Conservation (phyloP, 2,329 filamentous ascomycete genomes). For the Endoconidiophora laricicola region DNA sequence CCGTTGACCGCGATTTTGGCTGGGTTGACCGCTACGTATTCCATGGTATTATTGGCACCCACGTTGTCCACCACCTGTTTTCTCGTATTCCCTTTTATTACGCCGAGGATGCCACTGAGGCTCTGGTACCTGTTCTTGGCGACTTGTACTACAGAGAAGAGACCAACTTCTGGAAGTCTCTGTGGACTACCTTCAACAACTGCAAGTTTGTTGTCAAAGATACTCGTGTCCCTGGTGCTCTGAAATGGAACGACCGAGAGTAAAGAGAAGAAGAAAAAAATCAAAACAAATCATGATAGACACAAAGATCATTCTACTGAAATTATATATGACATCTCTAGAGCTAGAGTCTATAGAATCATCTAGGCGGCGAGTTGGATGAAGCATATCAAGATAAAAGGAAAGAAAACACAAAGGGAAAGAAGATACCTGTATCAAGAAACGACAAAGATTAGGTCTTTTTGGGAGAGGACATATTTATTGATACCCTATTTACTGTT, state of each 20-base stretch:
- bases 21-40: conserved; percentile 49
- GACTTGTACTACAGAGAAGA: conserved; percentile 33
- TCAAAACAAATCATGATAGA: neutral
- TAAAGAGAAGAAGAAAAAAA: neutral
- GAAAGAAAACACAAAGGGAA: neutral
- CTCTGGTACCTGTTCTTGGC: conserved; percentile 39
- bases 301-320: too few relatives aligned
- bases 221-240: conserved; percentile 11
- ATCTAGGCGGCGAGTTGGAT: neutral
- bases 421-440: neutral
- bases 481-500: neutral
- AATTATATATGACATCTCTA: neutral
- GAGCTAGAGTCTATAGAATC: neutral
- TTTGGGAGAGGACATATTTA: too few relatives aligned
- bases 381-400: neutral
- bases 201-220: conserved; percentile 29
- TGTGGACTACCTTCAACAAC: conserved; percentile 29
- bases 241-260: conserved; percentile 13
- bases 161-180: conserved; percentile 25
- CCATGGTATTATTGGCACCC: conserved; percentile 48
- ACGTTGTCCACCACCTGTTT: conserved; percentile 47
- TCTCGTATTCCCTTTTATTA: conserved; percentile 31
- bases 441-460: too few relatives aligned
- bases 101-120: conserved; percentile 39
- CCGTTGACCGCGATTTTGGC: conserved; percentile 47